Evolutionary conservation across 2,329 filamentous ascomycete genomes (phyloP).

Genomic region (Ascochyta rabiei): DNA sequence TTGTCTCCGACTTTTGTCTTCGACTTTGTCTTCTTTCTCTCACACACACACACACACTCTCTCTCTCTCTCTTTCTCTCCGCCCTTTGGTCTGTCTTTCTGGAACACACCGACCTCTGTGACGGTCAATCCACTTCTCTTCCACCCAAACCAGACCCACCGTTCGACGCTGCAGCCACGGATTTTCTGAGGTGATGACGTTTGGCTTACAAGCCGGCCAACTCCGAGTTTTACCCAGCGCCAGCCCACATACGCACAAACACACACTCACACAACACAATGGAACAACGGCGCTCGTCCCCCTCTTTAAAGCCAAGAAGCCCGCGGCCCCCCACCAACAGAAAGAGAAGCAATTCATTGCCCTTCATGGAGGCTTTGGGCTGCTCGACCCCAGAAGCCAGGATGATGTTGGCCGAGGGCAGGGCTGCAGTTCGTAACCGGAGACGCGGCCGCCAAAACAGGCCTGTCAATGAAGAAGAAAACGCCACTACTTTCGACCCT

Average conservation of each 20-base stretch:
- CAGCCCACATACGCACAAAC: too few species aligned
- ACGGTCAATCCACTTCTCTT: constrained; percentile 4
- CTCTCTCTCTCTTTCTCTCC: neutral
- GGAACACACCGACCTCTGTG: neutral
- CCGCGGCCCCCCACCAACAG: constrained; percentile 33
- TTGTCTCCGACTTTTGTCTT: neutral
- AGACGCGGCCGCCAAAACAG: constrained; percentile 32
- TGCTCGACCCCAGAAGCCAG: constrained; percentile 46
- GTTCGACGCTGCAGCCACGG: constrained; percentile 19
- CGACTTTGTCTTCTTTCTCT: too few species aligned
- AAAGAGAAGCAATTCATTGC: constrained; percentile 45
- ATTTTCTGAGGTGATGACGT: constrained; percentile 33
- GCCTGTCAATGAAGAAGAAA: constrained; percentile 24
- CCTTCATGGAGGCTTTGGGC: constrained; percentile 42
- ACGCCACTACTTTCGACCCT: constrained; percentile 32
- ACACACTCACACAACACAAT: constrained; percentile 19
- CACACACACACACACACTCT: too few species aligned
- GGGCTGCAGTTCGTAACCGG: constrained; percentile 42
- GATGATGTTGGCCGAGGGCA: constrained; percentile 44
- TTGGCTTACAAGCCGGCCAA: constrained; percentile 20
- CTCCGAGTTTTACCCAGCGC: constrained; percentile 17
- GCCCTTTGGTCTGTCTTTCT: neutral
- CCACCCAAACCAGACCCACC: neutral
- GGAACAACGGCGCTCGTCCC: constrained; percentile 35
- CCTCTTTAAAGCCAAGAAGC: constrained; percentile 22